A percentile compares a stretch with the other conserved stretches of the same genome.
These are phyloP conservation scores for Psilocybe mexicana DNA, from an alignment of 1,284 basidiomycete genomes.

Conservation along the genomic window DNA sequence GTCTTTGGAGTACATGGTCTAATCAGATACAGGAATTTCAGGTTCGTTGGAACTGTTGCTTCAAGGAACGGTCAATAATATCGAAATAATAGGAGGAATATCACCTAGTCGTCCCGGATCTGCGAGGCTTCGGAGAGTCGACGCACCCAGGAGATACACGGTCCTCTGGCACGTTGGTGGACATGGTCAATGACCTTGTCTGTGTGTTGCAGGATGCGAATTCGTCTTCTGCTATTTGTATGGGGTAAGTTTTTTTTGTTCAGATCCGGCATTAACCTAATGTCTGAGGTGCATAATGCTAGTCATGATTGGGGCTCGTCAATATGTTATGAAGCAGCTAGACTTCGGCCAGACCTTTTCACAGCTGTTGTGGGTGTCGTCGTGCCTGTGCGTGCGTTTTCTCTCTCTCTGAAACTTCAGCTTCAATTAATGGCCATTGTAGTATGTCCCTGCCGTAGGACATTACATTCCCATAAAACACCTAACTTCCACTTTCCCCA, in stretches of 20 bases:
- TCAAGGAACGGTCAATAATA: neutral
- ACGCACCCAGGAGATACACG: slow-evolving; percentile 62
- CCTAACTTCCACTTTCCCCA: slow-evolving; percentile 45
- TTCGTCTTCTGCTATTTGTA: slow-evolving; percentile 51
- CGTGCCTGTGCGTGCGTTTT: slow-evolving; percentile 51
- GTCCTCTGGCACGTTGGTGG: slow-evolving; percentile 57
- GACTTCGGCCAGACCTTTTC: slow-evolving; percentile 63
- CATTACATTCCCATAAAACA: slow-evolving; percentile 47
- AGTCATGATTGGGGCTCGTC: slow-evolving; percentile 77
- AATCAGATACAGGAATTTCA: slow-evolving; percentile 66
- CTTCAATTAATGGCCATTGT: neutral
- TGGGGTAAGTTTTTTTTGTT: slow-evolving; percentile 48
- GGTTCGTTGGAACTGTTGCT: slow-evolving; percentile 31
- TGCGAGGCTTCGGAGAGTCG: slow-evolving; percentile 69
- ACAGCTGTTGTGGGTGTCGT: slow-evolving; percentile 58
- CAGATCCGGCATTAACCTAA: neutral
- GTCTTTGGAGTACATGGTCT: slow-evolving; percentile 71
- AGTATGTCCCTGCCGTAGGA: slow-evolving; percentile 56
- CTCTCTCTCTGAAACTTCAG: neutral
- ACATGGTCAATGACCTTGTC: slow-evolving; percentile 58
- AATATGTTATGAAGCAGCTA: slow-evolving; percentile 64
- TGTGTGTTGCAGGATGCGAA: slow-evolving; percentile 57
- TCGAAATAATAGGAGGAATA: slow-evolving; percentile 47
- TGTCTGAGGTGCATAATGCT: neutral
- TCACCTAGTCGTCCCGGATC: slow-evolving; percentile 56